These are phyloP conservation scores for Potentilla sterilis DNA, from an alignment of 306 rosid species.

Conservation along the genomic window DNA sequence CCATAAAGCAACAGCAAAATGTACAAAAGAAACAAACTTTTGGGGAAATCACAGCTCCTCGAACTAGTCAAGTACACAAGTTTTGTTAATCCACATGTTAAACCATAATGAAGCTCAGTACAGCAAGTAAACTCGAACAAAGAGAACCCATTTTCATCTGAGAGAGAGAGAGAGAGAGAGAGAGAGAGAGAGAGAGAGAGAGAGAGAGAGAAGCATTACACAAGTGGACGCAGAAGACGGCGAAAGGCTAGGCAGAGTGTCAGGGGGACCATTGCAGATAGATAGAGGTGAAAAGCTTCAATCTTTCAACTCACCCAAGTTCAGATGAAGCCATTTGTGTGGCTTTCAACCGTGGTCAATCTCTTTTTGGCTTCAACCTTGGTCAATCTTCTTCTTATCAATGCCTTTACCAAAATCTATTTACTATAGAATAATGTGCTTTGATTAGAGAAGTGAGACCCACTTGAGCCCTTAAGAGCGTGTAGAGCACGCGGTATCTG, in stretches of 20 bases:
- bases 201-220: constrained; percentile 23
- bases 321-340: not conserved
- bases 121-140: constrained; percentile 32
- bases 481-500: constrained; percentile 14
- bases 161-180: constrained; percentile 9
- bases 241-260: constrained; percentile 45
- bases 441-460: not conserved
- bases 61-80: constrained; percentile 27
- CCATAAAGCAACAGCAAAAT: constrained; percentile 11
- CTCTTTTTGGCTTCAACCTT: not conserved
- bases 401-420: not conserved
- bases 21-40: constrained; percentile 32
- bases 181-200: constrained; percentile 17
- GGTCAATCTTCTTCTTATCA: constrained; percentile 12
- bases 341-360: constrained; percentile 36
- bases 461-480: constrained; percentile 20
- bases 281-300: constrained; percentile 10
- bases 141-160: constrained; percentile 31
- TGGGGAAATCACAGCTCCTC: constrained; percentile 40
- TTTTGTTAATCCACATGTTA: constrained; percentile 49
- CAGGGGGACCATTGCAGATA: constrained; percentile 35
- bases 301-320: not conserved
- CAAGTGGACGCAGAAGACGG: constrained; percentile 59
- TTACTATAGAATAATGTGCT: not conserved
- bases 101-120: constrained; percentile 23